Evolutionary conservation across 805 yeast species (phyloP).

Genomic region (Ogataea pini): DNA sequence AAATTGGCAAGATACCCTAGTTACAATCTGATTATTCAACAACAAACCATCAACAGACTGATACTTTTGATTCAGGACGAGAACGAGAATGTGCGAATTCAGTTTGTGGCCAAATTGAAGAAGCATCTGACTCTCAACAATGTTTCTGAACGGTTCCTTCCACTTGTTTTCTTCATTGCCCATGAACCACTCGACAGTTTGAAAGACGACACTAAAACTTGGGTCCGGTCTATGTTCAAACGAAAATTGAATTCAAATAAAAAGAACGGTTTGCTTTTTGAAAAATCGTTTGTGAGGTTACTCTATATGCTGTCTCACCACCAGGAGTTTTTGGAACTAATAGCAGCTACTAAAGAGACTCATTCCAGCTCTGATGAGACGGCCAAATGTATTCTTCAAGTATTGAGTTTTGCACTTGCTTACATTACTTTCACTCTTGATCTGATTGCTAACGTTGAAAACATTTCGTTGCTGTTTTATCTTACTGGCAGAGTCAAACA

Average conservation of each 20-base stretch:
- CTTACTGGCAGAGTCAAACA: constrained; percentile 78
- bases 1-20: constrained; percentile 59
- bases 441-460: constrained; percentile 60
- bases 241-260: constrained; percentile 33
- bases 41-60: constrained; percentile 52
- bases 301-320: constrained; percentile 76
- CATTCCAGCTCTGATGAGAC: constrained; percentile 16
- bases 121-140: constrained; percentile 48
- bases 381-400: constrained; percentile 34
- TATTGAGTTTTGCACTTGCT: constrained; percentile 55
- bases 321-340: constrained; percentile 54
- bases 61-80: constrained; percentile 69
- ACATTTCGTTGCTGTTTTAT: constrained; percentile 72
- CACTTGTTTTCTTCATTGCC: constrained; percentile 71
- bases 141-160: constrained; percentile 66
- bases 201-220: constrained; percentile 54
- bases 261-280: constrained; percentile 52
- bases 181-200: constrained; percentile 65
- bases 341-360: constrained; percentile 26
- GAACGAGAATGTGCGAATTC: constrained; percentile 52
- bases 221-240: constrained; percentile 66
- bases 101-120: constrained; percentile 52
- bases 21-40: constrained; percentile 53
- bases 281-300: constrained; percentile 64
- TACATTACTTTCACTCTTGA: constrained; percentile 63